Percentiles rank a stretch among this genome's conserved stretches.
Conservation (phyloP, 2,329 filamentous ascomycete species). For the Calcarisporium arbuscula region DNA sequence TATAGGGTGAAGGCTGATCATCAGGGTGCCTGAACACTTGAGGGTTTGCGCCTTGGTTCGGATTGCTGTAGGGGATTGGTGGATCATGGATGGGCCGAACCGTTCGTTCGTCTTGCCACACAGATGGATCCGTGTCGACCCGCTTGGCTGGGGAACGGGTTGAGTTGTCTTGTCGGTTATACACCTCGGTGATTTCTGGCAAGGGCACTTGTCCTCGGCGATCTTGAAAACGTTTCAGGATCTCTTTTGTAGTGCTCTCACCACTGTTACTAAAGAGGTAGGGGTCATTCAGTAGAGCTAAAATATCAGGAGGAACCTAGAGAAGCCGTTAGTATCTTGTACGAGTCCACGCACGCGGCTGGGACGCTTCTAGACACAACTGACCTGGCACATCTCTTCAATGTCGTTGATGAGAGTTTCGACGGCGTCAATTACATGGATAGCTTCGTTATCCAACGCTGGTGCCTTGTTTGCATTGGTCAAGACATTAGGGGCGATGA, state of each 20-base stretch:
- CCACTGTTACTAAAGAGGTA: slow-evolving; percentile 73
- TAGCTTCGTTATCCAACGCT: slow-evolving; percentile 77
- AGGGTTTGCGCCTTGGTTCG: slow-evolving; percentile 16
- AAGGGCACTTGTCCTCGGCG: slow-evolving; percentile 56
- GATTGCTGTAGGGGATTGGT: slow-evolving; percentile 28
- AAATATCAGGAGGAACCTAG: slow-evolving; percentile 88
- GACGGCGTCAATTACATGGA: slow-evolving; percentile 88
- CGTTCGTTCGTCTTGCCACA: slow-evolving; percentile 78
- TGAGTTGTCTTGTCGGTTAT: slow-evolving; percentile 52
- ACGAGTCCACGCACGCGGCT: neutral
- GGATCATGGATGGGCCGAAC: slow-evolving; percentile 70
- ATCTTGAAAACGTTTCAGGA: slow-evolving; percentile 87
- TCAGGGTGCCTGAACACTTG: slow-evolving; percentile 41
- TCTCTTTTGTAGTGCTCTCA: slow-evolving; percentile 95
- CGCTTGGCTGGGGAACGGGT: slow-evolving; percentile 48
- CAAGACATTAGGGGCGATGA: slow-evolving; percentile 93
- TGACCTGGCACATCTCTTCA: slow-evolving; percentile 94
- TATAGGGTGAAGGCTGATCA: slow-evolving; percentile 39
- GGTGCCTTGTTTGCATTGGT: slow-evolving; percentile 62
- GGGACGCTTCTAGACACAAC: too few species aligned
- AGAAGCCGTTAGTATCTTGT: slow-evolving; percentile 11
- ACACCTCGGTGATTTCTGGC: slow-evolving; percentile 51
- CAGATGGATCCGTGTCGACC: slow-evolving; percentile 81
- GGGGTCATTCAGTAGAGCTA: slow-evolving; percentile 78
- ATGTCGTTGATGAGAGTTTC: slow-evolving; percentile 87